Evolutionary conservation across 352 stramenopile species (phyloP).

Genomic region (Phytophthora ohioensis): DNA sequence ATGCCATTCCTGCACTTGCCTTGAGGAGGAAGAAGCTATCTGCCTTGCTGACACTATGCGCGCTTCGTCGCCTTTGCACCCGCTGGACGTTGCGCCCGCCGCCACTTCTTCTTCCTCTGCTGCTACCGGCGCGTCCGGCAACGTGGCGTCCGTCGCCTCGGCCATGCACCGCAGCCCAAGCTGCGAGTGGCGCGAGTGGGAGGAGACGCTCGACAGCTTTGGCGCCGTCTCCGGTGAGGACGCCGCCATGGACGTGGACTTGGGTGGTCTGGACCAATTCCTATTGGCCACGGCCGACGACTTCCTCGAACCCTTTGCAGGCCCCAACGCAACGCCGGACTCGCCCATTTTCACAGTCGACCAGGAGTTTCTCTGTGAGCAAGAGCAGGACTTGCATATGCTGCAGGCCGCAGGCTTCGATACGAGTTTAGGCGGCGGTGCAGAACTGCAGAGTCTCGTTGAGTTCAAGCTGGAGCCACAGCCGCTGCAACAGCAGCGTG

Average conservation of each 20-base stretch:
- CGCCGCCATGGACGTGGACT: constrained; percentile 56
- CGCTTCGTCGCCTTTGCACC: constrained; percentile 31
- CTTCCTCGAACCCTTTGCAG: constrained; percentile 62
- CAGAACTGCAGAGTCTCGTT: constrained; percentile 47
- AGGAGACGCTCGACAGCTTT: constrained; percentile 47
- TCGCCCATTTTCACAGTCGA: constrained; percentile 41
- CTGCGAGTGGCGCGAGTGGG: constrained; percentile 53
- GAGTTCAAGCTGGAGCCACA: constrained; percentile 48
- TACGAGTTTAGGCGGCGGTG: constrained; percentile 48
- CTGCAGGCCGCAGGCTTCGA: constrained; percentile 34
- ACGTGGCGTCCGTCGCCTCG: neutral
- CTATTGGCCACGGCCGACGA: constrained; percentile 65
- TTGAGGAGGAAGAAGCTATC: constrained; percentile 8
- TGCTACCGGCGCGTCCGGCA: neutral
- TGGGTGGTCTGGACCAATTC: constrained; percentile 69
- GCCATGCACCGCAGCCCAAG: constrained; percentile 42
- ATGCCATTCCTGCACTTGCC: constrained; percentile 17
- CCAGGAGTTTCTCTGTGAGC: constrained; percentile 34
- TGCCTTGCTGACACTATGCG: constrained; percentile 17
- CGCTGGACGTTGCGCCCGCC: constrained; percentile 22
- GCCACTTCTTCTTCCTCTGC: constrained; percentile 30
- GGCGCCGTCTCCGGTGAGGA: constrained; percentile 17
- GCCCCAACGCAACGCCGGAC: constrained; percentile 33
- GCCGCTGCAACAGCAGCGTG: constrained; percentile 10
- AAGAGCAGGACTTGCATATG: constrained; percentile 41